Conservation (phyloP, 495 filamentous ascomycete genomes). For the Pyrenopolyporus hunteri region DNA sequence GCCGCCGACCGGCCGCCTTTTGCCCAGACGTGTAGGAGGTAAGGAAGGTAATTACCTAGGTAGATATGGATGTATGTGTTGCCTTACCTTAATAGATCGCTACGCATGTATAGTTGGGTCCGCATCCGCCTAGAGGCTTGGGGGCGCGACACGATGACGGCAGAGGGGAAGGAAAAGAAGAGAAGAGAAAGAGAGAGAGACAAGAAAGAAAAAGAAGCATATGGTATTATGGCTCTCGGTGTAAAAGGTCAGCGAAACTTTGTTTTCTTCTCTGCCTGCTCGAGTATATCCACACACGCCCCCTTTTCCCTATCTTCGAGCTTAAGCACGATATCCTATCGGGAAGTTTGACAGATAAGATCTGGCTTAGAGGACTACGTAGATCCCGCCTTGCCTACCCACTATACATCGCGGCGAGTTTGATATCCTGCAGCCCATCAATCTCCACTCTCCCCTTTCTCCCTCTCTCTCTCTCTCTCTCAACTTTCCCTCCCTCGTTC, state of each 20-base stretch:
- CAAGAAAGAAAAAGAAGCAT: neutral
- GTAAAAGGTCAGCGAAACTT: neutral
- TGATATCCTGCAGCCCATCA: slow-evolving; percentile 32
- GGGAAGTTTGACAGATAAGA: slow-evolving; percentile 28
- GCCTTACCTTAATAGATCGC: neutral
- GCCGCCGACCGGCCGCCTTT: slow-evolving; percentile 27
- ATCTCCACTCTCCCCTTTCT: too few species aligned
- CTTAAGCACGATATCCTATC: neutral
- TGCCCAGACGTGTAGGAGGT: too few species aligned
- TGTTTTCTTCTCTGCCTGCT: neutral
- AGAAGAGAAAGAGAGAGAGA: neutral
- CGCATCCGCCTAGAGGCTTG: too few species aligned
- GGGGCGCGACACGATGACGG: too few species aligned
- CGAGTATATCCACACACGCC: neutral
- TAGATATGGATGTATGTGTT: neutral
- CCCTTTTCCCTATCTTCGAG: neutral
- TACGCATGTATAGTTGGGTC: slow-evolving; percentile 1
- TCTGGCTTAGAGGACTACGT: slow-evolving; percentile 14
- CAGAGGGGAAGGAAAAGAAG: too few species aligned
- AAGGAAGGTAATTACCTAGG: neutral
- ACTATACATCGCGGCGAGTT: slow-evolving; percentile 35
- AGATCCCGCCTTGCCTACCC: slow-evolving; percentile 32
- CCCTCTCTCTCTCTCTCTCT: too few species aligned
- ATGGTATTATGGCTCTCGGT: neutral
- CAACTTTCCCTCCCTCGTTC: too few species aligned